A percentile compares a stretch with the other conserved stretches of the same genome.
Evolutionary conservation across 2,329 filamentous ascomycete genomes (phyloP).

Genomic region (Emericellopsis atlantica): DNA sequence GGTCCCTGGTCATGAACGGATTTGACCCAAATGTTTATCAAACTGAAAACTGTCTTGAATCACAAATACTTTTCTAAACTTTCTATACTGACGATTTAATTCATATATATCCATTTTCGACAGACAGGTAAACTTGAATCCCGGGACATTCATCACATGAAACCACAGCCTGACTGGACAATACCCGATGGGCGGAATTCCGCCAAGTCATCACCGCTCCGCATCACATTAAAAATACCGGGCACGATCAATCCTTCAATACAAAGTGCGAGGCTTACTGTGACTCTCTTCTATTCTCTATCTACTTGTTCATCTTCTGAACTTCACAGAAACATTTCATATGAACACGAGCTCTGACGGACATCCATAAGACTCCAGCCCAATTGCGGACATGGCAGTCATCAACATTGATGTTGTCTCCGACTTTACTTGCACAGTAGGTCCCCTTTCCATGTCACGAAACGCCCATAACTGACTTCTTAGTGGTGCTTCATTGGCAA

Average conservation of each 20-base stretch:
- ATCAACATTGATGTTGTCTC: slow-evolving; percentile 13
- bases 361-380: neutral
- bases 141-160: too few relatives aligned
- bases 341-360: neutral
- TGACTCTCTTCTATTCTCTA: neutral
- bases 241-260: neutral
- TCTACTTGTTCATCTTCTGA: neutral
- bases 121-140: too few relatives aligned
- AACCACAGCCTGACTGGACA: too few relatives aligned
- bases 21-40: too few relatives aligned
- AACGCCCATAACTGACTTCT: neutral
- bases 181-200: neutral
- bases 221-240: neutral
- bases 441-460: slow-evolving; percentile 1
- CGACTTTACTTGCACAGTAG: slow-evolving; percentile 17
- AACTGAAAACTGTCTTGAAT: too few relatives aligned
- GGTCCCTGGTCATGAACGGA: too few relatives aligned
- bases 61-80: too few relatives aligned
- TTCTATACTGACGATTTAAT: too few relatives aligned
- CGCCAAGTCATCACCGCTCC: neutral
- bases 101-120: too few relatives aligned
- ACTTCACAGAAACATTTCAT: neutral
- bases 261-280: neutral
- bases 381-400: slow-evolving; percentile 6
- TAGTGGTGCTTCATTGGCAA: slow-evolving; percentile 27